Base-by-base conservation (phyloP, 495 filamentous ascomycete genomes). In the Staphylotrichum longicolle region DNA sequence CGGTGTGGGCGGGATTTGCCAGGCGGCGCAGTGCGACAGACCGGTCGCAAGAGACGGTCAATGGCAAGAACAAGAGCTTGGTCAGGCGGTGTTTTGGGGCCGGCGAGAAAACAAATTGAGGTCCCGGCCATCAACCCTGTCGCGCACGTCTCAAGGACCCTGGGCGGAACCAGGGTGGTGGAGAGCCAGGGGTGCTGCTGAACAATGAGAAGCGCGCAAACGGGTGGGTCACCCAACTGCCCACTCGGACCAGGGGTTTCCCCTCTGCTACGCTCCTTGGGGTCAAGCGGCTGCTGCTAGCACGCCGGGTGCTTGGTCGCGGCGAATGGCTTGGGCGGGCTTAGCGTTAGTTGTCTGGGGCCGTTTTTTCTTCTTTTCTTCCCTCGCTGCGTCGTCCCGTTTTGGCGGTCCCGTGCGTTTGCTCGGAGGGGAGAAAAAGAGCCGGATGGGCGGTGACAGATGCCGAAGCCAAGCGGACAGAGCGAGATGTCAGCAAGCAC, bases 201-300 rank as follows among this genome's bases (percentile, higher is more conserved):
- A 53, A 65, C 62, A 69, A 71, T 68, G 66, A 71, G 54, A 67
- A 27, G 47, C 44, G 59, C 52, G 55, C 63, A 62, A 68, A 66
- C 58, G 63, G 60, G 67, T 66, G 69, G 67, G 50, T 54, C 66
- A 5, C 40, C 45, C 60, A 41, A 54, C 63, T 48, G 55, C 61
- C 56, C 34, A 46, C 32, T 58, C 59, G 61, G 63, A 53, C 63
- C 61, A 55, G 60, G 65, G 65, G 49, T 32, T 27, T 50, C 49
- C 54, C 56, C 56, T 49, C 53, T 57, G 48, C 54, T 61, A 54
- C 42, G 9, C 33, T 32, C 27, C 5, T 58, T 60, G n/a, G 55
- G 58, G 57, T 32, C 45, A 61, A 53, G 58, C 53, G 52, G 45
- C 52, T 33, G 45, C 10, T n/a, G 41, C 11, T 40, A 45, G 52